These are phyloP conservation scores for Saccharomycodes ludwigii DNA, from an alignment of 805 yeast species.

Conservation along the genomic window DNA sequence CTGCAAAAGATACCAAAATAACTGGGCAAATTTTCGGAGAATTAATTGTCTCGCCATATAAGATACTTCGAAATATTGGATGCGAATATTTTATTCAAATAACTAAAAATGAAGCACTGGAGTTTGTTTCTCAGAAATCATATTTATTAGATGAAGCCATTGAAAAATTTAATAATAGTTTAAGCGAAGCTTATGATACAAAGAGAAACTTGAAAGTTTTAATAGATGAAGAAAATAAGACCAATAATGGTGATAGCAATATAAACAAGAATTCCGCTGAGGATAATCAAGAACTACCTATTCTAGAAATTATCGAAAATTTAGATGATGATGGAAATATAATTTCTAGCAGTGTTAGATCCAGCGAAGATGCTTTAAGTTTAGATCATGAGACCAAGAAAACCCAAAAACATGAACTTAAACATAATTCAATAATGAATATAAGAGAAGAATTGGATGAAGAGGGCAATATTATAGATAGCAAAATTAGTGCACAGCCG, in stretches of 20 bases:
- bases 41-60: conserved; percentile 14
- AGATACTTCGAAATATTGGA: conserved; percentile 19
- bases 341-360: conserved; percentile 29
- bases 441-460: conserved; percentile 59
- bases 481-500: conserved; percentile 2
- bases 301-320: conserved; percentile 76
- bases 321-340: conserved; percentile 77
- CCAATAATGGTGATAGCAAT: conserved; percentile 2
- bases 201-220: conserved; percentile 15
- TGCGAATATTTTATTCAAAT: conserved; percentile 23
- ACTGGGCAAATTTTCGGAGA: conserved; percentile 21
- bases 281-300: conserved; percentile 38
- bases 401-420: conserved; percentile 3
- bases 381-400: conserved; percentile 7
- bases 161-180: conserved; percentile 26
- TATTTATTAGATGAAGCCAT: conserved; percentile 22
- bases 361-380: conserved; percentile 14
- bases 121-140: conserved; percentile 11
- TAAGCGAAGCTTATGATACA: conserved; percentile 28
- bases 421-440: conserved; percentile 35
- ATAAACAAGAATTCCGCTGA: conserved; percentile 5
- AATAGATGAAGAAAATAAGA: conserved; percentile 2
- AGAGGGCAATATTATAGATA: conserved; percentile 26
- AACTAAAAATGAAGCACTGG: conserved; percentile 12
- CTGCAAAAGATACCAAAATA: background rate